These are phyloP conservation scores for Lentinula guzmanii DNA, from an alignment of 768 basidiomycete species.

Conservation along the genomic window DNA sequence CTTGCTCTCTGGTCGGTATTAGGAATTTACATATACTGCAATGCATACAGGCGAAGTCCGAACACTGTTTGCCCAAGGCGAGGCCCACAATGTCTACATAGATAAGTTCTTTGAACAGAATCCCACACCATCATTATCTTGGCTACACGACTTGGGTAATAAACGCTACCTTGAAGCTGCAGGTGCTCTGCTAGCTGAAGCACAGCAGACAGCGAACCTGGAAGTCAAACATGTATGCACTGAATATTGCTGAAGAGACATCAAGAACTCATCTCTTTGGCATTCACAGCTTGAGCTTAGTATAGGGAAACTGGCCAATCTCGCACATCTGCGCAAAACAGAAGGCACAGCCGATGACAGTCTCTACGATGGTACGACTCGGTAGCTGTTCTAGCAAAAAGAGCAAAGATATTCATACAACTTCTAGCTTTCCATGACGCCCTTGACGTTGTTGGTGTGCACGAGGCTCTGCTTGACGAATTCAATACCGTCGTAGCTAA, in stretches of 20 bases:
- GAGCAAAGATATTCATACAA: constrained; percentile 4
- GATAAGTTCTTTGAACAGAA: constrained; percentile 65
- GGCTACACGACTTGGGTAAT: constrained; percentile 83
- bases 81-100: constrained; percentile 53
- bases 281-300: constrained; percentile 75
- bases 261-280: background rate
- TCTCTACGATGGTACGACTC: constrained; percentile 47
- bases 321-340: constrained; percentile 70
- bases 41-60: constrained; percentile 64
- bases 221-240: constrained; percentile 70
- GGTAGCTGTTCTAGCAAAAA: background rate
- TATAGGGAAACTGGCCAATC: constrained; percentile 79
- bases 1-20: background rate
- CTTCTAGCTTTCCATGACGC: constrained; percentile 74
- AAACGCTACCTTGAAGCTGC: constrained; percentile 62
- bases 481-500: constrained; percentile 45
- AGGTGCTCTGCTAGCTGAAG: constrained; percentile 54
- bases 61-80: constrained; percentile 74
- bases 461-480: constrained; percentile 59
- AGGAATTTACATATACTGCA: background rate
- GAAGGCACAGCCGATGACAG: constrained; percentile 39
- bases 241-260: background rate
- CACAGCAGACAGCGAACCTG: constrained; percentile 49
- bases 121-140: constrained; percentile 60
- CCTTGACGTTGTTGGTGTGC: constrained; percentile 83